Conservation (phyloP, 2,329 filamentous ascomycete species). For the Hymenotorrendiella dingleyae region DNA sequence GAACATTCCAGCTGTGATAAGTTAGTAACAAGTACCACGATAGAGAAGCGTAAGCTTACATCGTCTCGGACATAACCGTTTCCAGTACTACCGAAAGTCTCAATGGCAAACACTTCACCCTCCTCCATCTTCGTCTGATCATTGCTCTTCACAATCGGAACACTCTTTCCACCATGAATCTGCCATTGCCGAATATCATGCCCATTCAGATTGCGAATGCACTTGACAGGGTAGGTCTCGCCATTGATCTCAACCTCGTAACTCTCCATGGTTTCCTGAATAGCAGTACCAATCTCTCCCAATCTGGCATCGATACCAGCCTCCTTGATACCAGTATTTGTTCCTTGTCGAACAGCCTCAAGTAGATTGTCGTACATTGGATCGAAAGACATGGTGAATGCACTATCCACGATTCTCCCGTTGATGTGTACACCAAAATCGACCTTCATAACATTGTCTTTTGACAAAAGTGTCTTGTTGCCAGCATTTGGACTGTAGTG, state of each 20-base stretch:
- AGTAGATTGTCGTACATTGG: constrained; percentile 63
- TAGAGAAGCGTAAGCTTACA: constrained; percentile 40
- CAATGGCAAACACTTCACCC: constrained; percentile 89
- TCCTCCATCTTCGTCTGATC: constrained; percentile 97
- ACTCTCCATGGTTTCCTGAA: constrained; percentile 57
- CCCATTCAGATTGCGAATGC: constrained; percentile 50
- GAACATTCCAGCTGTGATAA: constrained; percentile 65
- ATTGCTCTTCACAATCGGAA: constrained; percentile 84
- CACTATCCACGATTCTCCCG: constrained; percentile 64
- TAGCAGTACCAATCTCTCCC: constrained; percentile 53
- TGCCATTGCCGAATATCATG: constrained; percentile 86
- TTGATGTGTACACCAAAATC: constrained; percentile 69
- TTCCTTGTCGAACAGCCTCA: constrained; percentile 60
- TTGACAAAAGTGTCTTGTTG: constrained; percentile 65
- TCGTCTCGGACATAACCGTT: constrained; percentile 84
- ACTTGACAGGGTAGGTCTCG: constrained; percentile 47
- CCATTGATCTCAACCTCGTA: constrained; percentile 52
- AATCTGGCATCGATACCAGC: constrained; percentile 89
- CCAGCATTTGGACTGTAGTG: constrained; percentile 85
- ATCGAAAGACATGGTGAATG: constrained; percentile 64
- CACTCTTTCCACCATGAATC: constrained; percentile 89
- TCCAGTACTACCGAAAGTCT: constrained; percentile 92
- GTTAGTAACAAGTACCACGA: constrained; percentile 9
- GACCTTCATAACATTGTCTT: constrained; percentile 67
- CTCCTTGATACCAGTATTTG: constrained; percentile 74